Evolutionary conservation across 768 basidiomycete species (phyloP).

Genomic region (Podaxis sp.): DNA sequence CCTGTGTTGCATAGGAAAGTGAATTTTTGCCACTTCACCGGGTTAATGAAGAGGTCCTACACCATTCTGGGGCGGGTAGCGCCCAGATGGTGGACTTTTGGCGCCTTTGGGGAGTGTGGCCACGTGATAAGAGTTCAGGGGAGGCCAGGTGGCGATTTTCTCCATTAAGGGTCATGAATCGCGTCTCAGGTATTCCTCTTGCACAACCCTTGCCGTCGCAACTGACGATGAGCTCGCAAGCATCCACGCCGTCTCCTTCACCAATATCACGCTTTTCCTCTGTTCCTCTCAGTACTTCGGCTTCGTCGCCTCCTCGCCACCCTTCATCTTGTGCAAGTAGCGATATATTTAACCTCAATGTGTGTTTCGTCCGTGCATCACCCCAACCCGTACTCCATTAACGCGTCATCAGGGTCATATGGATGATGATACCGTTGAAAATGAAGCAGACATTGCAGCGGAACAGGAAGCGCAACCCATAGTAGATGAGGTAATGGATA

Average conservation of each 20-base stretch:
- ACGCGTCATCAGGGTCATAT: neutral
- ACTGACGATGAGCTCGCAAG: slow-evolving; percentile 18
- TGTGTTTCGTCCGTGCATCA: neutral
- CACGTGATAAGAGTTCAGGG: slow-evolving; percentile 10
- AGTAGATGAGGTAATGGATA: slow-evolving; percentile 13
- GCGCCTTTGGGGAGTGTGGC: neutral
- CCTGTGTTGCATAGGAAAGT: neutral
- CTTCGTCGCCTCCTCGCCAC: slow-evolving; percentile 21
- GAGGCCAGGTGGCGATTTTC: slow-evolving; percentile 12
- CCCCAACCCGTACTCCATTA: neutral
- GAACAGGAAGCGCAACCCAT: neutral
- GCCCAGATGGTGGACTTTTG: neutral
- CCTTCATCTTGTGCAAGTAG: slow-evolving; percentile 21
- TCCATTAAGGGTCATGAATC: neutral
- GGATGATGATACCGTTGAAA: neutral
- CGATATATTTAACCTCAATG: slow-evolving; percentile 18
- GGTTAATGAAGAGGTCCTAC: neutral
- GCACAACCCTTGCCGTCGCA: neutral
- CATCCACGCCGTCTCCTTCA: slow-evolving; percentile 16
- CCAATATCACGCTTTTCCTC: slow-evolving; percentile 13
- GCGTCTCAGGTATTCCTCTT: neutral
- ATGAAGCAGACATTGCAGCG: neutral
- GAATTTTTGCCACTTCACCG: neutral
- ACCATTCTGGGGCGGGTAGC: neutral
- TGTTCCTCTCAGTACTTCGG: slow-evolving; percentile 18